Base-by-base conservation (phyloP, 192 early-diverging fungal genomes). In the Dispira simplex region DNA sequence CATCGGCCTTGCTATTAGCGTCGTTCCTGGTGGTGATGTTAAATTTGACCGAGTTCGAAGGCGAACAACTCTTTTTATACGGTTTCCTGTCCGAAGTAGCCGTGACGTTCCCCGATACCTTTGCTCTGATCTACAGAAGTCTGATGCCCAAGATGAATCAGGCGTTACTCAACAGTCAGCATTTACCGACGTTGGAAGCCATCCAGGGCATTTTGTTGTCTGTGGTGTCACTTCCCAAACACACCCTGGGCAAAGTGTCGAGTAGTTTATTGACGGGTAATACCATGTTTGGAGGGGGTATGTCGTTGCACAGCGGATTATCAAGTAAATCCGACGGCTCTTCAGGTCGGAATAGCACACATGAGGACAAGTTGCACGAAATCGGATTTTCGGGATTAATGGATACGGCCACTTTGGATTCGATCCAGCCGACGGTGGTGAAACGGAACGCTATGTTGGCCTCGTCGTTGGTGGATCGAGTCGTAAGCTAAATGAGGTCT, bases 81-180 rank as follows among this genome's bases (percentile, higher is more conserved):
- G 83, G 82, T 3, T 81, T 88, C 68, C 67, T 92, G 21, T 81
- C 86, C 43, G 89, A 92, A 70, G 83, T 83, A 59, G 82, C 90
- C 1, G 68, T 77, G 18, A 70, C 79, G 12, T 74, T 81, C 20
- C 90, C 88, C n/a, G 82, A 90, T 52, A 78, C 85, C 28, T 85
- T 91, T 71, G 68, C 77, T 11, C 66, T 88, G 21, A 72, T 90
- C 81, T 89, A 86, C 63, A 87, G 90, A 46, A 75, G 69, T 12
- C 63, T 91, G 8, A 58, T 85, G 16, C 82, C 85, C n/a, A 82
- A 85, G 51, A 87, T 90, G 81, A 83, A 81, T 47, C 78, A 83
- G 63, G 79, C 85, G 28, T 71, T 90, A 20, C 75, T 76, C 46
- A 85, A 72, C 51, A 84, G 78, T 46, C 81, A 86, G 25, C 80